Conservation (phyloP, 2,329 filamentous ascomycete genomes). For the Apiospora phragmitis region DNA sequence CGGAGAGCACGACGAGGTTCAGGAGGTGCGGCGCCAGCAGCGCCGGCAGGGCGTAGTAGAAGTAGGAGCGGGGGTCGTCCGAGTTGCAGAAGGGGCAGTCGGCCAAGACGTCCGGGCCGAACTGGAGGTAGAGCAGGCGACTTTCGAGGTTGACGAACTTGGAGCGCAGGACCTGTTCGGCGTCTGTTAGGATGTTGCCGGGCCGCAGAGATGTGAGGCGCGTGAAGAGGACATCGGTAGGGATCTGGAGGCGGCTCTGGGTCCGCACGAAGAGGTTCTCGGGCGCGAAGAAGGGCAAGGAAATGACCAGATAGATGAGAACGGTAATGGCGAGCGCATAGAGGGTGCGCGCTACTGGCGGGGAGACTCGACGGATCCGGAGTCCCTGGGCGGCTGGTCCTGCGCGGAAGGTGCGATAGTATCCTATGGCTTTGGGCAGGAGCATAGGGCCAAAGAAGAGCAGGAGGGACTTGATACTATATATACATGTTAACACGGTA, state of each 20-base stretch:
- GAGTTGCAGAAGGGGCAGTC: constrained; percentile 80
- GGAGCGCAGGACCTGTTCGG: constrained; percentile 65
- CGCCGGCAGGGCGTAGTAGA: constrained; percentile 77
- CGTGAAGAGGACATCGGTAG: constrained; percentile 81
- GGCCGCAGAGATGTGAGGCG: constrained; percentile 64
- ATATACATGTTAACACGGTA: not conserved
- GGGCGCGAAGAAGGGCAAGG: constrained; percentile 67
- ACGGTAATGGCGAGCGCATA: constrained; percentile 55
- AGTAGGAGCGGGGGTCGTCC: constrained; percentile 69
- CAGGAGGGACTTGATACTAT: constrained; percentile 54
- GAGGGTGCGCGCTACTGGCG: constrained; percentile 56
- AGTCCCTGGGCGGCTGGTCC: constrained; percentile 45
- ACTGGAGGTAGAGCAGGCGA: constrained; percentile 79
- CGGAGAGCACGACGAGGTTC: constrained; percentile 71
- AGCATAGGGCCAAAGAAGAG: constrained; percentile 71
- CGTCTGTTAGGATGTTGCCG: constrained; percentile 44
- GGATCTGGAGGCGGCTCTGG: constrained; percentile 78
- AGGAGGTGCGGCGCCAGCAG: constrained; percentile 76
- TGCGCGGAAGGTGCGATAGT: constrained; percentile 58
- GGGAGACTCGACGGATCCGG: constrained; percentile 56
- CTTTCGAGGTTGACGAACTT: constrained; percentile 72
- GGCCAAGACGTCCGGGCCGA: constrained; percentile 72
- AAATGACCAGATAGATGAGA: constrained; percentile 56
- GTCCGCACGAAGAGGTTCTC: constrained; percentile 82
- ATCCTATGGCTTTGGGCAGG: constrained; percentile 64